These are phyloP conservation scores for Leishmania turanica DNA, from an alignment of 208 protist genomes.

Conservation along the genomic window DNA sequence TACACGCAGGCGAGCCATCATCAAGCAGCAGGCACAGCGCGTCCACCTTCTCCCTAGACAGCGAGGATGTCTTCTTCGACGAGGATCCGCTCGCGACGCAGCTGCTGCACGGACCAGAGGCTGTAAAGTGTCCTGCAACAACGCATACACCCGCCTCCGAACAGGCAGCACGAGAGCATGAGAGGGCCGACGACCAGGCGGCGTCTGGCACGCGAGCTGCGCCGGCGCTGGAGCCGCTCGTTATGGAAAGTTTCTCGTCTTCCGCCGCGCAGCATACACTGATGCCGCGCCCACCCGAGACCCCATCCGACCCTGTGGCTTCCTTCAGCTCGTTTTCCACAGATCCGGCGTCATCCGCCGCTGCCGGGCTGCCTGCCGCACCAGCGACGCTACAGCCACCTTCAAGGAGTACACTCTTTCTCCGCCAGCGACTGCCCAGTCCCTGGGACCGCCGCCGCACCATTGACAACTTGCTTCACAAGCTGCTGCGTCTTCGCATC, in stretches of 20 bases:
- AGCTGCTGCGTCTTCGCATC: slow-evolving; percentile 10
- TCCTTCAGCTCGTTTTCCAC: background rate
- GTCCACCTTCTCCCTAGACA: background rate
- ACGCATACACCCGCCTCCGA: background rate
- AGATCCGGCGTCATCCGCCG: background rate
- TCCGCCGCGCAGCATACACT: background rate
- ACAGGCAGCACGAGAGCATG: background rate
- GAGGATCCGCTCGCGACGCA: slow-evolving; percentile 19
- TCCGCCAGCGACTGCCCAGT: background rate
- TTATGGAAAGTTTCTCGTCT: background rate
- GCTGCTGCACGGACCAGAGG: background rate
- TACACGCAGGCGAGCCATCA: background rate
- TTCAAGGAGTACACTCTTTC: background rate
- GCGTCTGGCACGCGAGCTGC: background rate
- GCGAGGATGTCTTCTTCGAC: slow-evolving; percentile 33
- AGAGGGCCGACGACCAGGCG: background rate
- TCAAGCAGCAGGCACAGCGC: background rate
- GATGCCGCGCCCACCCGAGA: background rate
- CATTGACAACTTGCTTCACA: slow-evolving; percentile 4
- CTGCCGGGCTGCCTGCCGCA: background rate
- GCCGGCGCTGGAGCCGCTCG: background rate
- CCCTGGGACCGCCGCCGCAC: background rate
- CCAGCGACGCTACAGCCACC: background rate
- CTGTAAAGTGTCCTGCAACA: background rate
- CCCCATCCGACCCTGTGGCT: background rate